These are phyloP conservation scores for Aspergillus unguis DNA, from an alignment of 2,329 filamentous ascomycete genomes.

Conservation along the genomic window DNA sequence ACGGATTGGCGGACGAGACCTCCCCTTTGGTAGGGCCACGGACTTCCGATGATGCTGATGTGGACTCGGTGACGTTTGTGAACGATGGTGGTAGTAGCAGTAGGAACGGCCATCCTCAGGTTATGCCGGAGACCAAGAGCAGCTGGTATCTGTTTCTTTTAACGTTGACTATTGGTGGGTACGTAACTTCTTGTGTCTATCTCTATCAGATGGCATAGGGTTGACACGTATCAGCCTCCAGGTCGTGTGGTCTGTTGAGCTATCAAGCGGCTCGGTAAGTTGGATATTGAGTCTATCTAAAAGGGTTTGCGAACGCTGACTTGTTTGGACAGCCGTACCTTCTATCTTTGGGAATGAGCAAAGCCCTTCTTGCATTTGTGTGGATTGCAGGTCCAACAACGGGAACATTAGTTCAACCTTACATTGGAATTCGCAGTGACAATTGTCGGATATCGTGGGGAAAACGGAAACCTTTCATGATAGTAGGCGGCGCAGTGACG, in stretches of 20 bases:
- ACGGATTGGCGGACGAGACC: conserved; percentile 22
- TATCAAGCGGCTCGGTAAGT: conserved; percentile 79
- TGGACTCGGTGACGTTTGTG: conserved; percentile 16
- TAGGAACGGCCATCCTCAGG: conserved; percentile 39
- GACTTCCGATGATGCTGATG: conserved; percentile 19
- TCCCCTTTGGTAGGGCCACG: conserved; percentile 30
- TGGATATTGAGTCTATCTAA: too few species aligned
- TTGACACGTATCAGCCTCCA: conserved; percentile 58
- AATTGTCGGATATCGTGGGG: conserved; percentile 72
- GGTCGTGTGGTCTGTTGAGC: conserved; percentile 92
- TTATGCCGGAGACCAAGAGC: conserved; percentile 64
- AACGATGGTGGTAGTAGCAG: conserved; percentile 6
- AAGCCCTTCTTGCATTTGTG: conserved; percentile 76
- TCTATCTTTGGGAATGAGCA: conserved; percentile 75
- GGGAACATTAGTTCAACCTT: conserved; percentile 75
- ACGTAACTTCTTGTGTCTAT: background rate
- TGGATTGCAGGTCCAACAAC: conserved; percentile 82
- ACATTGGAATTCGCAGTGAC: conserved; percentile 77
- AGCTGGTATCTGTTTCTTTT: conserved; percentile 80
- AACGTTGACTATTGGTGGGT: conserved; percentile 71
- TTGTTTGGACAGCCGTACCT: conserved; percentile 59
- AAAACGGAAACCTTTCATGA: conserved; percentile 77
- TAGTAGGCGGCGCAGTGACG: conserved; percentile 65
- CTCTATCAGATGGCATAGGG: too few species aligned
- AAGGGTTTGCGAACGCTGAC: background rate